Conservation (phyloP, 192 early-diverging fungal genomes). For the Spizellomyces punctatus region DNA sequence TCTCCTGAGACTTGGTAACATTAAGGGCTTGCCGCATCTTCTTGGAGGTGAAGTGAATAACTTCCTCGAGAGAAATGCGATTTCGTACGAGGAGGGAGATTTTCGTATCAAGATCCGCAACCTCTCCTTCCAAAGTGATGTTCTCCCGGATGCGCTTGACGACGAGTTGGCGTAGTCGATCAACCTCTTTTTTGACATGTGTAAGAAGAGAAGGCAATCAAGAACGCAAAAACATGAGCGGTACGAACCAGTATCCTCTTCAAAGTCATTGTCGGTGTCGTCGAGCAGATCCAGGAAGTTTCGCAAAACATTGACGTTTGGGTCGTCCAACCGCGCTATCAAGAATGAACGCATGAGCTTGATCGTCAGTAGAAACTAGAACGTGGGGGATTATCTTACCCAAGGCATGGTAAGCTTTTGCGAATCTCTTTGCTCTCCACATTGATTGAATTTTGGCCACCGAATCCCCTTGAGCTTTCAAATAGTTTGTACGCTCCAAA, state of each 20-base stretch:
- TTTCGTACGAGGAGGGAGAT: constrained; percentile 96
- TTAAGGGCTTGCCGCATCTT: constrained; percentile 39
- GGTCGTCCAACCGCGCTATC: neutral
- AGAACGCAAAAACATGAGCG: neutral
- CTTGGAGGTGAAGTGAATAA: constrained; percentile 68
- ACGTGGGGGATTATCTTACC: constrained; percentile 22
- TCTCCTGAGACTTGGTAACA: constrained; percentile 22
- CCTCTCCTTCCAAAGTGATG: constrained; percentile 69
- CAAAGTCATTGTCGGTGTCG: constrained; percentile 88
- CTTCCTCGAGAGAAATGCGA: constrained; percentile 93
- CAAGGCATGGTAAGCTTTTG: constrained; percentile 47
- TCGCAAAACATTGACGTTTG: constrained; percentile 65
- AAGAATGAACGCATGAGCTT: too few species aligned
- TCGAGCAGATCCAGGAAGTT: constrained; percentile 88
- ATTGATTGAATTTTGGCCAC: constrained; percentile 79
- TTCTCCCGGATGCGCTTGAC: constrained; percentile 91
- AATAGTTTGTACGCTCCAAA: constrained; percentile 58
- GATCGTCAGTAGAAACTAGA: too few species aligned
- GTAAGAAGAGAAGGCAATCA: neutral
- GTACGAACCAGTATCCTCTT: constrained; percentile 79
- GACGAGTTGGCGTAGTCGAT: constrained; percentile 82
- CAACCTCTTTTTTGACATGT: constrained; percentile 52
- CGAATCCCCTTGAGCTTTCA: constrained; percentile 65
- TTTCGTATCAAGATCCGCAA: constrained; percentile 93
- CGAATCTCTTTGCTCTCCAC: constrained; percentile 49